Conservation (phyloP, 805 yeast genomes). For the Lachancea meyersii region DNA sequence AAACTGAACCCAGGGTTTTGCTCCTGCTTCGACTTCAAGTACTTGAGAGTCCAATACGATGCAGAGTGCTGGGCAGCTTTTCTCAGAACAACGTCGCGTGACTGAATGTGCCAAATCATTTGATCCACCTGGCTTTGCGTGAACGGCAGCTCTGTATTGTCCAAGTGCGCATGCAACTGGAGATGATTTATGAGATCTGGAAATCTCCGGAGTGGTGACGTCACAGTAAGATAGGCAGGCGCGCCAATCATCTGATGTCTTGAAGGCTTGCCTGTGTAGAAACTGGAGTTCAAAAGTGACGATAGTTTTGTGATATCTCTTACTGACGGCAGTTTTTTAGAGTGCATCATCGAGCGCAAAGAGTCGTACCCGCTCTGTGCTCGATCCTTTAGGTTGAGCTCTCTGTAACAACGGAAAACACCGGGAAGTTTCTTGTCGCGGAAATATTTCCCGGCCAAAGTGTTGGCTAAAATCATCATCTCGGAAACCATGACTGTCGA, state of each 20-base stretch:
- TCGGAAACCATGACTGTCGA: constrained; percentile 72
- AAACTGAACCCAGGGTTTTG: constrained; percentile 11
- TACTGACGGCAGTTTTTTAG: constrained; percentile 24
- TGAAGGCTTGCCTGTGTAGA: constrained; percentile 39
- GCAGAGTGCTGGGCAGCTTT: constrained; percentile 26
- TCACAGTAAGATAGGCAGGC: constrained; percentile 59
- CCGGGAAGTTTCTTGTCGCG: constrained; percentile 42
- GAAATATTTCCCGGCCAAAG: constrained; percentile 48
- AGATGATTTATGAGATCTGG: constrained; percentile 78
- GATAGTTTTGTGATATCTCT: constrained; percentile 41
- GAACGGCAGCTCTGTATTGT: constrained; percentile 28
- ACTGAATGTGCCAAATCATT: constrained; percentile 39
- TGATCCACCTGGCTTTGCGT: constrained; percentile 32
- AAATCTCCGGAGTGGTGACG: constrained; percentile 84
- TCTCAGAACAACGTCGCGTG: constrained; percentile 38
- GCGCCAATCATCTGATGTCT: constrained; percentile 63
- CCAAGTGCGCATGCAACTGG: constrained; percentile 50
- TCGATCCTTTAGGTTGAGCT: constrained; percentile 25
- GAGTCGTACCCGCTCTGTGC: constrained; percentile 23
- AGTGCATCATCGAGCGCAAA: constrained; percentile 18
- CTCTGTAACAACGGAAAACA: constrained; percentile 36
- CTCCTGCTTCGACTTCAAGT: constrained; percentile 20
- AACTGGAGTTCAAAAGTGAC: constrained; percentile 48
- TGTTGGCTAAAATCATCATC: constrained; percentile 74
- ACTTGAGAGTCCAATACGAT: constrained; percentile 35